A percentile compares a stretch with the other conserved stretches of the same genome.
phyloP scores from a whole-genome alignment of 2,329 filamentous ascomycete species.

The Pseudodiploospora longispora region DNA sequence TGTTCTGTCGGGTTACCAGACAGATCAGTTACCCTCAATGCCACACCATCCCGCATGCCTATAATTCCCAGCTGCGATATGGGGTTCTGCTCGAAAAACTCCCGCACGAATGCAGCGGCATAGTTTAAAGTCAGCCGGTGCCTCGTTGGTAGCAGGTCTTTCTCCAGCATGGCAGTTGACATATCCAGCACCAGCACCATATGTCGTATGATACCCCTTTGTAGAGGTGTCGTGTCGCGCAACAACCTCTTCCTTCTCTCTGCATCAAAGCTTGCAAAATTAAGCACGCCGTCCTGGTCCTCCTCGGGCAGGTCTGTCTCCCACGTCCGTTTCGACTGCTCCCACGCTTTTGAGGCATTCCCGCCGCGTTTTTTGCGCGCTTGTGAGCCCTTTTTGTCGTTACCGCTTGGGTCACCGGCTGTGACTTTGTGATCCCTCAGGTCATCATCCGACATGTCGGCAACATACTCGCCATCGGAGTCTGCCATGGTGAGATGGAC shows the following conservation, averaged over 20 bases:
- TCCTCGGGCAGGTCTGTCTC: constrained; percentile 62
- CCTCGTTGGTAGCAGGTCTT: constrained; percentile 83
- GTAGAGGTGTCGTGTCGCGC: constrained; percentile 89
- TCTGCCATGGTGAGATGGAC: constrained; percentile 49
- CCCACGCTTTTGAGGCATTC: constrained; percentile 51
- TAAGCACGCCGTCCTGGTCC: constrained; percentile 70
- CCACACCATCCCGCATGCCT: constrained; percentile 87
- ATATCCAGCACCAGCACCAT: constrained; percentile 85
- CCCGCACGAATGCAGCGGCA: constrained; percentile 78
- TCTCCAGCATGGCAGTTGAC: constrained; percentile 88
- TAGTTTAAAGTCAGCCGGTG: constrained; percentile 77
- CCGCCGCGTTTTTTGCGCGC: constrained; percentile 23
- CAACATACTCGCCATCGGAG: constrained; percentile 64
- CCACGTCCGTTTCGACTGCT: constrained; percentile 59
- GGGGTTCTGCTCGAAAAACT: constrained; percentile 98
- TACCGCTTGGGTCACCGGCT: constrained; percentile 22
- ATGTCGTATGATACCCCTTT: constrained; percentile 96
- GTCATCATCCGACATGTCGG: constrained; percentile 57
- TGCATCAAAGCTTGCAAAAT: constrained; percentile 71
- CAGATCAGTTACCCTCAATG: constrained; percentile 78
- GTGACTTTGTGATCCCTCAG: constrained; percentile 42
- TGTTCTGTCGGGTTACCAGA: constrained; percentile 88
- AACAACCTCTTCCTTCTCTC: constrained; percentile 74
- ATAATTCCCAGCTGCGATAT: constrained; percentile 92
- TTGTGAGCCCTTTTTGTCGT: constrained; percentile 19